Conservation (phyloP, 169 alveolate species). For the Cryptosporidium sp. region DNA sequence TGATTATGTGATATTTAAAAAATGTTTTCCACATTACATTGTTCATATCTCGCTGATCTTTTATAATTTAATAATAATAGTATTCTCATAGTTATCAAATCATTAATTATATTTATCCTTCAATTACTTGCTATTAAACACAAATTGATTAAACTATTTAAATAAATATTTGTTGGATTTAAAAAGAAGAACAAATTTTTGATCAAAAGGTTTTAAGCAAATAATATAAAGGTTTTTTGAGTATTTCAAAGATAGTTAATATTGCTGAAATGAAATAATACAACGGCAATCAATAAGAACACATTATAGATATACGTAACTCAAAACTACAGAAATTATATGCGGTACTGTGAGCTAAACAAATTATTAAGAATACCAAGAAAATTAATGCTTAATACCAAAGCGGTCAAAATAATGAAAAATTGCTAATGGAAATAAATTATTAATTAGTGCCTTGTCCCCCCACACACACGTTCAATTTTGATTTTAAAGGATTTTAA, state of each 20-base stretch:
- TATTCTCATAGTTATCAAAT: no score
- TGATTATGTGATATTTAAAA: no score
- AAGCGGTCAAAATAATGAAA: neutral
- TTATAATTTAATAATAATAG: no score
- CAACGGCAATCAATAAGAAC: no score
- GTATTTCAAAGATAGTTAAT: neutral
- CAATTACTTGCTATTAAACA: neutral
- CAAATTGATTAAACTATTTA: neutral
- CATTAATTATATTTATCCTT: no score
- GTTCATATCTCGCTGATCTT: no score
- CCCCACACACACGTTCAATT: conserved; percentile 2
- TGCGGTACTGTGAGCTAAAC: neutral
- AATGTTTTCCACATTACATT: no score
- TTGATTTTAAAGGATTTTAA: neutral
- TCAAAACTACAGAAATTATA: neutral
- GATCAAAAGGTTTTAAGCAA: no score
- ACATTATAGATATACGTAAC: neutral
- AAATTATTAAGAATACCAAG: no score
- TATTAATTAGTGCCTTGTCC: neutral
- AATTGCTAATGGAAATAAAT: neutral
- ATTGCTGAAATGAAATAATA: neutral
- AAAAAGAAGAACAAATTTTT: no score
- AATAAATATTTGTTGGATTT: no score
- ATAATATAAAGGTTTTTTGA: neutral
- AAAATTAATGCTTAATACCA: neutral